Evolutionary conservation across 177 flowering plant genomes (phyloP).

Genomic region (Tripterygium wilfordii): DNA sequence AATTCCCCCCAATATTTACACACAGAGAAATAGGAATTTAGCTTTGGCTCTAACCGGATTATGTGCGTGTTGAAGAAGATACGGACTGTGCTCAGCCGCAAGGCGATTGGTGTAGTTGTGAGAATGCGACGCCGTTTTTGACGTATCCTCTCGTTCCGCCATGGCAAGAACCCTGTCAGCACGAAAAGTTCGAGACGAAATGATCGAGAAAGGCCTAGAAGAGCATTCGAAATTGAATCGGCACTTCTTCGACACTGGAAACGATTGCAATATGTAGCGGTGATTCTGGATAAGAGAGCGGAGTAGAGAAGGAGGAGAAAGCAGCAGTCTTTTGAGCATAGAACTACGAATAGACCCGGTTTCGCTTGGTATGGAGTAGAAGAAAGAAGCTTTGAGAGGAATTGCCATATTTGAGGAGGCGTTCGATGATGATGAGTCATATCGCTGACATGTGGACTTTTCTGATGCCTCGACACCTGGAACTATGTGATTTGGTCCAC

Average conservation of each 20-base stretch:
- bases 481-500: too few relatives aligned
- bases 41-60: too few relatives aligned
- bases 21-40: too few relatives aligned
- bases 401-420: too few relatives aligned
- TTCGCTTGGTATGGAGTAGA: slow-evolving; percentile 1
- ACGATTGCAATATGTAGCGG: not conserved
- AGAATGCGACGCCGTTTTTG: slow-evolving; percentile 16
- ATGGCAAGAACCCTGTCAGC: slow-evolving; percentile 37
- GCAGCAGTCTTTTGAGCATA: slow-evolving; percentile 23
- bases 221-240: not conserved
- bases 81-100: slow-evolving; percentile 88
- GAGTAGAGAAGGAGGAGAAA: slow-evolving; percentile 15
- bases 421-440: too few relatives aligned
- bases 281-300: slow-evolving; percentile 8
- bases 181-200: slow-evolving; percentile 23
- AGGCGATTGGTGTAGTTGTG: slow-evolving; percentile 71
- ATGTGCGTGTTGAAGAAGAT: slow-evolving; percentile 95
- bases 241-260: not conserved
- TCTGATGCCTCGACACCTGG: too few relatives aligned
- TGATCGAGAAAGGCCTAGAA: slow-evolving; percentile 8
- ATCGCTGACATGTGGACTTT: too few relatives aligned
- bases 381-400: too few relatives aligned
- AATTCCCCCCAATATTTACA: too few relatives aligned
- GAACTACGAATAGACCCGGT: too few relatives aligned
- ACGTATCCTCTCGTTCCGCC: slow-evolving; percentile 40